Percentiles rank a stretch among this genome's conserved stretches.
Conservation (phyloP, 2,329 filamentous ascomycete species). For the Stemphylium lycopersici region DNA sequence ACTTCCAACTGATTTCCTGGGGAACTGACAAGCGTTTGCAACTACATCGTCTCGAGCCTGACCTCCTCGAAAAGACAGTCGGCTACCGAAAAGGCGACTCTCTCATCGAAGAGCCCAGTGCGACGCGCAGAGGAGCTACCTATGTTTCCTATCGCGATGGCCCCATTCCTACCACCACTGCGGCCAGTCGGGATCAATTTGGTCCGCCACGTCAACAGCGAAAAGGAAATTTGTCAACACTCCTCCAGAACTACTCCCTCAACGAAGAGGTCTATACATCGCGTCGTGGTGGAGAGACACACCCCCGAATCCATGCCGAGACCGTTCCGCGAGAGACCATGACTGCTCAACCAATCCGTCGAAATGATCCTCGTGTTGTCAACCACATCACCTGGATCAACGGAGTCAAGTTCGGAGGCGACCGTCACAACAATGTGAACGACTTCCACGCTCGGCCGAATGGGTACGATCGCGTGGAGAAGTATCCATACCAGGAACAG, state of each 20-base stretch:
- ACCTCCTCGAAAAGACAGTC: constrained; percentile 67
- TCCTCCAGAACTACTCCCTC: constrained; percentile 31
- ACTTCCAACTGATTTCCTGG: constrained; percentile 94
- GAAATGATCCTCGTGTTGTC: constrained; percentile 56
- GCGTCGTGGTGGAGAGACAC: constrained; percentile 12
- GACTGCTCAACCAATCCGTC: constrained; percentile 58
- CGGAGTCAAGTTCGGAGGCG: constrained; percentile 64
- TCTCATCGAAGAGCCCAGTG: constrained; percentile 67
- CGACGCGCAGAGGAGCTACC: constrained; percentile 81
- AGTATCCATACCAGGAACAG: constrained; percentile 52
- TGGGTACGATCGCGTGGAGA: constrained; percentile 19
- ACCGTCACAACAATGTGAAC: constrained; percentile 35
- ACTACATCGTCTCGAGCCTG: constrained; percentile 73
- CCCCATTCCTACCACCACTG: constrained; percentile 25
- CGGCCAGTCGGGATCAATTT: constrained; percentile 24
- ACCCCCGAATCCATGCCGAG: constrained; percentile 10
- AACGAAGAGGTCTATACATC: constrained; percentile 19
- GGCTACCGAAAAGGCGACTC: constrained; percentile 74
- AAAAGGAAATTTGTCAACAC: constrained; percentile 35
- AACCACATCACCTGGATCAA: constrained; percentile 70
- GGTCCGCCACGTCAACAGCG: constrained; percentile 26
- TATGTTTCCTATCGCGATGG: constrained; percentile 83
- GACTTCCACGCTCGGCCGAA: constrained; percentile 26
- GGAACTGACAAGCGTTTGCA: constrained; percentile 83
- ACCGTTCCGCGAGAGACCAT: constrained; percentile 48